Evolutionary conservation across 805 yeast genomes (phyloP).

Genomic region (Zygosaccharomyces bisporus): DNA sequence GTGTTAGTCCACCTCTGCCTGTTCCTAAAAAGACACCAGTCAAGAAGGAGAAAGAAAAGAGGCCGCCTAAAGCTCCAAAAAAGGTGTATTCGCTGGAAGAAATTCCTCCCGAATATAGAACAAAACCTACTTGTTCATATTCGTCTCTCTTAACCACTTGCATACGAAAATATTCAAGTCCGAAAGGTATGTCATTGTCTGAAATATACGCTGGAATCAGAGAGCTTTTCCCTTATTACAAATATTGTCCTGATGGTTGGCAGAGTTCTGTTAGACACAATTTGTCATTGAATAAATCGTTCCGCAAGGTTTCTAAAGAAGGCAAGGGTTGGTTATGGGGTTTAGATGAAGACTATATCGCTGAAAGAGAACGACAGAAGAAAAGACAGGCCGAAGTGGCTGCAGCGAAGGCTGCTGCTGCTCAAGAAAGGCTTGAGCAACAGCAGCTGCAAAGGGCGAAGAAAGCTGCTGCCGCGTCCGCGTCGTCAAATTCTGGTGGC

Average conservation of each 20-base stretch:
- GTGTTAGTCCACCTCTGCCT: constrained; percentile 29
- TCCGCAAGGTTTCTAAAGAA: constrained; percentile 73
- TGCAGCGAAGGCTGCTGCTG: constrained; percentile 55
- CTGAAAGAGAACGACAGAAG: constrained; percentile 74
- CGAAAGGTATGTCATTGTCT: constrained; percentile 71
- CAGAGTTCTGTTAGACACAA: constrained; percentile 92
- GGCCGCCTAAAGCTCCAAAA: constrained; percentile 51
- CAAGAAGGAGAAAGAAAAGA: constrained; percentile 43
- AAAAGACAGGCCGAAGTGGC: constrained; percentile 64
- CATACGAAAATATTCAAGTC: constrained; percentile 60
- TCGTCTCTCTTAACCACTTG: constrained; percentile 79
- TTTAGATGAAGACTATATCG: constrained; percentile 76
- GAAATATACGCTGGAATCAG: constrained; percentile 86
- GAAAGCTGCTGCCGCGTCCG: constrained; percentile 29
- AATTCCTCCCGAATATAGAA: constrained; percentile 81
- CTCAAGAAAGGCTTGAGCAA: constrained; percentile 50
- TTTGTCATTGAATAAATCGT: constrained; percentile 78
- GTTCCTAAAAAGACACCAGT: constrained; percentile 40
- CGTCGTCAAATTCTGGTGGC: constrained; percentile 11
- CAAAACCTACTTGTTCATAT: constrained; percentile 79
- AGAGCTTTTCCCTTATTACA: constrained; percentile 84
- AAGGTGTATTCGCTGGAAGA: constrained; percentile 73
- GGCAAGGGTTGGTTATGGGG: constrained; percentile 98
- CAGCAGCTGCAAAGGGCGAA: constrained; percentile 41
- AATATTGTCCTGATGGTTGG: constrained; percentile 97